Conservation (phyloP, 1,284 basidiomycete species). For the Pseudozyma sp. region DNA sequence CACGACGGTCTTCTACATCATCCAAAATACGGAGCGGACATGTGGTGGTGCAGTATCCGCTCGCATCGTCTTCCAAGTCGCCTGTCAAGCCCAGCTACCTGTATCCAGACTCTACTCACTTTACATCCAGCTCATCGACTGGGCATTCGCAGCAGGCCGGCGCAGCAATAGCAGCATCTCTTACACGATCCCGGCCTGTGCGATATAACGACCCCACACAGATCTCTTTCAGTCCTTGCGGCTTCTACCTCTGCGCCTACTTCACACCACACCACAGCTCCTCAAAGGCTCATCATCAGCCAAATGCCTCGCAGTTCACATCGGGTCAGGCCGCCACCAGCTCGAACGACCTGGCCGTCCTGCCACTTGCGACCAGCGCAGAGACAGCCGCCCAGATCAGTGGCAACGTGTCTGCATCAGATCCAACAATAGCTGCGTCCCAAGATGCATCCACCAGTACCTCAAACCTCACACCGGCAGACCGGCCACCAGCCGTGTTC, state of each 20-base stretch:
- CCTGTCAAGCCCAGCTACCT: conserved; percentile 15
- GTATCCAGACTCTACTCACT: conserved; percentile 19
- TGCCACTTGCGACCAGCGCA: too few relatives aligned
- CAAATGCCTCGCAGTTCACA: too few relatives aligned
- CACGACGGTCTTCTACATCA: conserved; percentile 12
- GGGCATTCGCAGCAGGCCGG: conserved; percentile 12
- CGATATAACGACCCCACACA: conserved; percentile 29
- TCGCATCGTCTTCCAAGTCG: conserved; percentile 9
- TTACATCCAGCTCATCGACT: conserved; percentile 3
- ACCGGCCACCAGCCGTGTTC: conserved; percentile 11
- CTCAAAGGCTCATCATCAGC: too few relatives aligned
- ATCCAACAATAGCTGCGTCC: too few relatives aligned
- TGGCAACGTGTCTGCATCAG: too few relatives aligned
- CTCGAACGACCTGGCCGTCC: too few relatives aligned
- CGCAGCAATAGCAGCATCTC: neutral
- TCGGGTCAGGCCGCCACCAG: too few relatives aligned
- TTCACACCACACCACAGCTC: conserved; percentile 6
- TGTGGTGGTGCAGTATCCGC: conserved; percentile 28
- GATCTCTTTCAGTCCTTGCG: conserved; percentile 50
- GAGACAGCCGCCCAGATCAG: too few relatives aligned
- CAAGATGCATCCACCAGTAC: neutral
- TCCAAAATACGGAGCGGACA: conserved; percentile 8
- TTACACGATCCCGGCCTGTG: neutral
- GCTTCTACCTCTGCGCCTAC: conserved; percentile 43
- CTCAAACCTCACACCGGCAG: neutral